phyloP scores from a whole-genome alignment of 768 basidiomycete genomes.

The Podaxis rugospora region DNA sequence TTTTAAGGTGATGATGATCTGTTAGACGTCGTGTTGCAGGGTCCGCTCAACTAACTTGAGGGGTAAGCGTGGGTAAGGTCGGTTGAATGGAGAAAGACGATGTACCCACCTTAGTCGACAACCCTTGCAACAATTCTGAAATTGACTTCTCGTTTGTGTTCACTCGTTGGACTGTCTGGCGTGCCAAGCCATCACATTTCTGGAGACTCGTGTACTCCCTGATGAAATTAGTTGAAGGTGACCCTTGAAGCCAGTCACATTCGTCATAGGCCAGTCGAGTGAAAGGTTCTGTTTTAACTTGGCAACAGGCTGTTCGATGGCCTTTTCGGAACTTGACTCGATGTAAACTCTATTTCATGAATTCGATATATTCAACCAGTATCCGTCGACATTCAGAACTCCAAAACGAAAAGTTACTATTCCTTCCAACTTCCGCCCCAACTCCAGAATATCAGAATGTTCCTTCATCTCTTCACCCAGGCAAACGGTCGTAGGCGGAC shows the following conservation, averaged over 20 bases:
- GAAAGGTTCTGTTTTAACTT: neutral
- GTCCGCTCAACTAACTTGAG: neutral
- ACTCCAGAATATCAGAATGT: neutral
- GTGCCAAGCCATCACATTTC: neutral
- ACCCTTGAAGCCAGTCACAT: neutral
- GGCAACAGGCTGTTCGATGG: too few relatives aligned
- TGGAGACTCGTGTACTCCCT: neutral
- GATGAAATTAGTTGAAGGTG: neutral
- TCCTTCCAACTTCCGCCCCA: neutral
- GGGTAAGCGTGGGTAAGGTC: constrained; percentile 6
- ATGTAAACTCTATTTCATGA: neutral
- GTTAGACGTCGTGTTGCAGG: neutral
- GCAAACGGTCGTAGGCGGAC: neutral
- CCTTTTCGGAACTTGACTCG: neutral
- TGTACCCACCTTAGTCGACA: neutral
- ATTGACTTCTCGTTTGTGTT: neutral
- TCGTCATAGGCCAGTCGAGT: neutral
- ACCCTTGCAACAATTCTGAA: neutral
- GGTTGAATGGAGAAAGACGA: constrained; percentile 7
- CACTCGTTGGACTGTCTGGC: neutral
- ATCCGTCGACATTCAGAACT: neutral
- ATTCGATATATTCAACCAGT: neutral
- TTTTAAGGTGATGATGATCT: neutral
- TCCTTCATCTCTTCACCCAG: neutral
- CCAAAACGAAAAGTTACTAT: neutral